Evolutionary conservation across 352 stramenopile genomes (phyloP).

Genomic region (Peronospora tabacina): DNA sequence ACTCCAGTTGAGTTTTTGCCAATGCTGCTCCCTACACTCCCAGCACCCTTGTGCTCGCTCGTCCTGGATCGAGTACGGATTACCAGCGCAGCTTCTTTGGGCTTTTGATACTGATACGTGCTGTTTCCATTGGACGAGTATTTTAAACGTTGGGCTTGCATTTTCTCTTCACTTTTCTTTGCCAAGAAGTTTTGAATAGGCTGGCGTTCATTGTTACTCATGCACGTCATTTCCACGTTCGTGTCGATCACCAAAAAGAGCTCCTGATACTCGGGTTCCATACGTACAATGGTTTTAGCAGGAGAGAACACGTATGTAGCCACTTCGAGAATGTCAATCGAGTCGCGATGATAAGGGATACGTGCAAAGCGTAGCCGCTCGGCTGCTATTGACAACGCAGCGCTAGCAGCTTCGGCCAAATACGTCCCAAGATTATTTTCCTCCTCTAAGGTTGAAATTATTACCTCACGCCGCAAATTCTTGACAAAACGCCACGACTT

Average conservation of each 20-base stretch:
- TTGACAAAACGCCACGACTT: slow-evolving; percentile 57
- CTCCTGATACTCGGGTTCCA: slow-evolving; percentile 51
- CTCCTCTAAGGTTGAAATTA: slow-evolving; percentile 36
- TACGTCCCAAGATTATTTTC: slow-evolving; percentile 31
- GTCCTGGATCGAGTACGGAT: slow-evolving; percentile 72
- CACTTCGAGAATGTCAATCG: slow-evolving; percentile 71
- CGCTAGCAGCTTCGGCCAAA: slow-evolving; percentile 31
- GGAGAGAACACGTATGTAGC: slow-evolving; percentile 38
- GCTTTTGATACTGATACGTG: slow-evolving; percentile 60
- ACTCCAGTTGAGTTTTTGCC: slow-evolving; percentile 45
- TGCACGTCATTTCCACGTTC: slow-evolving; percentile 28
- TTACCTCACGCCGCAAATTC: slow-evolving; percentile 42
- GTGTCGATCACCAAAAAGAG: slow-evolving; percentile 61
- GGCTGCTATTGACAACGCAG: slow-evolving; percentile 37
- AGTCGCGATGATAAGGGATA: slow-evolving; percentile 53
- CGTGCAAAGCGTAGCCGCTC: slow-evolving; percentile 51
- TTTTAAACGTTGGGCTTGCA: slow-evolving; percentile 34
- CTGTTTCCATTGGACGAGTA: slow-evolving; percentile 39
- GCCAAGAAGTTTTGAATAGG: slow-evolving; percentile 49
- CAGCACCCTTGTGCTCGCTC: slow-evolving; percentile 39
- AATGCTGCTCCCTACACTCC: slow-evolving; percentile 46
- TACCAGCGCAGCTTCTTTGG: slow-evolving; percentile 68
- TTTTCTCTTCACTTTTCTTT: slow-evolving; percentile 57
- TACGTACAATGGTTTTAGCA: slow-evolving; percentile 18
- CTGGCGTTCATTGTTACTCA: slow-evolving; percentile 40